Base-by-base conservation (phyloP, 1,139 yeast species). In the Pichia sp. region DNA sequence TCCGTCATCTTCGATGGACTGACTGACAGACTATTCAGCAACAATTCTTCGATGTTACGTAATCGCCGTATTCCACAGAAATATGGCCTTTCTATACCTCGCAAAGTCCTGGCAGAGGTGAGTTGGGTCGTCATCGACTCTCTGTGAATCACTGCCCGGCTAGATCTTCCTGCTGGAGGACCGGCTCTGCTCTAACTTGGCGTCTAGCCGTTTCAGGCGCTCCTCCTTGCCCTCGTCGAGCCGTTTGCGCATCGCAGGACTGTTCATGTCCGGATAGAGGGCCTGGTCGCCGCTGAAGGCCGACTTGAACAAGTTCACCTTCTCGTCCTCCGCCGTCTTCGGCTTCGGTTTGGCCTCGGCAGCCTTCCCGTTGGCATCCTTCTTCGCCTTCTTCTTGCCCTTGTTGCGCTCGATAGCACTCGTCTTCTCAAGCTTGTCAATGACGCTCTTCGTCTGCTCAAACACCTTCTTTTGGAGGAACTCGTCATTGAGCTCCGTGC, bases 401-500 rank as follows among this genome's bases (percentile, higher is more conserved):
- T 62, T 68, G 52, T 81, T 83, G 48, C 91, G 69, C 62, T 77
- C 81, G 16, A 81, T 70, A 0, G 96, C 96, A 40, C 88, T 77
- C 56, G 74, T 75, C 66, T 80, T 86, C 64, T 91, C 98, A 23
- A 86, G 66, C 10, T 69, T 69, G 5, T 70, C 77, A 46, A 91
- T 82, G 41, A 76, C 65, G 53, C 72, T 70, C 49, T 74, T 84
- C 0, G 96, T 87, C 48, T 72, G 71, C 18, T 82, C 85, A 62
- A 73, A 89, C n/a, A 91, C 65, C 50, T 72, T 58, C 57, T 76
- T 74, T 62, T 87, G 95, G 52, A 88, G 67, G 41, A 75, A 82
- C 25, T 66, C 76, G 65, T 89, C 89, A 7, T 66, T 62, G 52
- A 83, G 76, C 64, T 90, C 97, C 48, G 70, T 66, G 57, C 96